Conservation (phyloP, 75 land plant genomes). For the Larix kaempferi region DNA sequence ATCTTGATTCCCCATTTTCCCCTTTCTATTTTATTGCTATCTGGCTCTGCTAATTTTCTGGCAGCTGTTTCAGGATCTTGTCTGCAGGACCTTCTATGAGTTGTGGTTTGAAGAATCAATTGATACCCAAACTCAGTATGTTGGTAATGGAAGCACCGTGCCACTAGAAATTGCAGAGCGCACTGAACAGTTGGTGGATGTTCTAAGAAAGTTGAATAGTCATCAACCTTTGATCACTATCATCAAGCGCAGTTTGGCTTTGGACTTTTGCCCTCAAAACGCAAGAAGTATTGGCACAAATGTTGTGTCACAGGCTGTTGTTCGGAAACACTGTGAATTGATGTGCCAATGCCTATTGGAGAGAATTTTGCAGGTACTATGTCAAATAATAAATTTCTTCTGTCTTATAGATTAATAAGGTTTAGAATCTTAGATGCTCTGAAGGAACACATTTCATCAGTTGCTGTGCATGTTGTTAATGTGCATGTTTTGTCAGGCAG, state of each 20-base stretch:
- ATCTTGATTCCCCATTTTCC: not conserved
- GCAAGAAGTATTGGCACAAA: conserved; percentile 73
- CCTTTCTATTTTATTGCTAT: not conserved
- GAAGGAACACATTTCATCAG: not conserved
- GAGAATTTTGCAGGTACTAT: conserved; percentile 79
- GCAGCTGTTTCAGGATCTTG: conserved; percentile 75
- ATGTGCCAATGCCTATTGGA: conserved; percentile 97
- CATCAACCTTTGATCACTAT: conserved; percentile 80
- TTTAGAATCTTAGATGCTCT: conserved; percentile 6
- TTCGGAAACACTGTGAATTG: conserved; percentile 85
- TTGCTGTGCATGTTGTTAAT: not conserved
- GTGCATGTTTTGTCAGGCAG: conserved; percentile 55
- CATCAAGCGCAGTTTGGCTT: conserved; percentile 82
- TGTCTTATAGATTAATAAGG: not conserved
- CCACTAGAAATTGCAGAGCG: conserved; percentile 80
- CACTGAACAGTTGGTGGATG: conserved; percentile 95
- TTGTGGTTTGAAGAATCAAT: conserved; percentile 95
- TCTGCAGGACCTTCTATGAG: conserved; percentile 97
- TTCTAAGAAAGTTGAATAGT: conserved; percentile 66
- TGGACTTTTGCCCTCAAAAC: conserved; percentile 90
- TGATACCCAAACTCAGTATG: conserved; percentile 38
- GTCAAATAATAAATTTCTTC: not conserved
- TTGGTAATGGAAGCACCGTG: conserved; percentile 70
- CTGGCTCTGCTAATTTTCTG: not conserved
- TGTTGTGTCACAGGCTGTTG: conserved; percentile 65